phyloP scores from a whole-genome alignment of 2,329 filamentous ascomycete species.

The Stenocarpella maydis region DNA sequence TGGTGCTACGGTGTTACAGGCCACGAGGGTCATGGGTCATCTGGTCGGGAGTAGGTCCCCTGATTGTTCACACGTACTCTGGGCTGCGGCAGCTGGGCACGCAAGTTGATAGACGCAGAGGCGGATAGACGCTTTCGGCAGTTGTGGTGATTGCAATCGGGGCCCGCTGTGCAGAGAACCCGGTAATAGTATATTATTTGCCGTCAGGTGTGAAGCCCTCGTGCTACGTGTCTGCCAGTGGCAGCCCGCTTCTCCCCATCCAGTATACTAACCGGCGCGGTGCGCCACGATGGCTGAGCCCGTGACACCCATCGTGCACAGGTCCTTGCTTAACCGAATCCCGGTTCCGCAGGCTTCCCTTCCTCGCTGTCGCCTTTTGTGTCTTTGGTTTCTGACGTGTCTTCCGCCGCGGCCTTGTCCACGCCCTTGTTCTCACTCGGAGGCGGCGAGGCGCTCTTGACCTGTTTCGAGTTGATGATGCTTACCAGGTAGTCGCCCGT shows the following conservation, averaged over 20 bases:
- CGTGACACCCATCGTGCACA: not conserved
- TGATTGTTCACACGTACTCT: not conserved
- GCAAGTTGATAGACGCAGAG: not conserved
- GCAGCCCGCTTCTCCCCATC: not conserved
- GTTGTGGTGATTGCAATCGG: not conserved
- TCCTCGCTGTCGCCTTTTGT: conserved; percentile 2
- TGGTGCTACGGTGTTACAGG: not conserved
- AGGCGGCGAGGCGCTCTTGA: conserved; percentile 42
- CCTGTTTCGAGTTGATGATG: conserved; percentile 68
- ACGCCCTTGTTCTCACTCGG: conserved; percentile 33
- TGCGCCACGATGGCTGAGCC: not conserved
- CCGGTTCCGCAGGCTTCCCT: conserved; percentile 18
- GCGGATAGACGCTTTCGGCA: not conserved
- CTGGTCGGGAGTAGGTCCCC: not conserved
- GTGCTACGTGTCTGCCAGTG: conserved; percentile 18
- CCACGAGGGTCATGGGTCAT: not conserved
- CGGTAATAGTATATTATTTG: conserved; percentile 26
- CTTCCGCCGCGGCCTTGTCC: conserved; percentile 36
- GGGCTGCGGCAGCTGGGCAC: not conserved
- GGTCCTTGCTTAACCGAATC: not conserved
- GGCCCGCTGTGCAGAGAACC: not conserved
- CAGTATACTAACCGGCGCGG: not conserved
- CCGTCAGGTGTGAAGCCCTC: conserved; percentile 12
- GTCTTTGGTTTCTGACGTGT: conserved; percentile 11
- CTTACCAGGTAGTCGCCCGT: conserved; percentile 74